These are phyloP conservation scores for Podila verticillata DNA, from an alignment of 192 early-diverging fungal genomes.

Conservation along the genomic window DNA sequence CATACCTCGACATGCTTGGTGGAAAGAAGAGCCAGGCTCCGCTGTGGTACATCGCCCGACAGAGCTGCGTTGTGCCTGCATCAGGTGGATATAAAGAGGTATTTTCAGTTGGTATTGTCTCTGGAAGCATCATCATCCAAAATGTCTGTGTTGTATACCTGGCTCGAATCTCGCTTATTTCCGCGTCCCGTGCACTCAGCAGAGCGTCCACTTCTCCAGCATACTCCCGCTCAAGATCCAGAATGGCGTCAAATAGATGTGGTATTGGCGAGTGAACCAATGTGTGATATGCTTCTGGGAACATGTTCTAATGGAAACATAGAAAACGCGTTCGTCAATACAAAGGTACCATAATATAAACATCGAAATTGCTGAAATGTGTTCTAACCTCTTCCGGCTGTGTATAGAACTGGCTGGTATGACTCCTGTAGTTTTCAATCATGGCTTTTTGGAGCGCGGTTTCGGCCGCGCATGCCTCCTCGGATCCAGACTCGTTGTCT, in stretches of 20 bases:
- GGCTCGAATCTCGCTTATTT: conserved; percentile 36
- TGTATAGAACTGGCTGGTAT: conserved; percentile 58
- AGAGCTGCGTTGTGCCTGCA: conserved; percentile 31
- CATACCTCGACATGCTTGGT: conserved; percentile 54
- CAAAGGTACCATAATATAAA: not conserved
- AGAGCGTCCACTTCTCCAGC: conserved; percentile 56
- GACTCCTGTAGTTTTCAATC: conserved; percentile 47
- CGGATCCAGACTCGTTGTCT: not conserved
- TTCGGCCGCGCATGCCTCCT: not conserved
- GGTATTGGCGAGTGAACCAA: conserved; percentile 66
- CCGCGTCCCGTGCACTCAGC: conserved; percentile 38
- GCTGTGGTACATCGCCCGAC: conserved; percentile 19
- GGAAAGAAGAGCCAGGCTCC: conserved; percentile 38
- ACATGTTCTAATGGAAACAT: conserved; percentile 56
- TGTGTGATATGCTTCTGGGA: conserved; percentile 66
- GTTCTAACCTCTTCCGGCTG: conserved; percentile 55
- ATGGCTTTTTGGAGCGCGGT: conserved; percentile 36
- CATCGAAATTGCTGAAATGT: not conserved
- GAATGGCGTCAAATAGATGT: conserved; percentile 63
- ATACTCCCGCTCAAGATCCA: conserved; percentile 66
- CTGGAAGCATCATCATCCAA: not conserved
- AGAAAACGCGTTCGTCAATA: not conserved
- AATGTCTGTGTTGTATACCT: conserved; percentile 11
- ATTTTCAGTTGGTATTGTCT: not conserved
- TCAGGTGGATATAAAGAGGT: not conserved